phyloP scores from a whole-genome alignment of 2,329 filamentous ascomycete species.

The Penicillium sp. region DNA sequence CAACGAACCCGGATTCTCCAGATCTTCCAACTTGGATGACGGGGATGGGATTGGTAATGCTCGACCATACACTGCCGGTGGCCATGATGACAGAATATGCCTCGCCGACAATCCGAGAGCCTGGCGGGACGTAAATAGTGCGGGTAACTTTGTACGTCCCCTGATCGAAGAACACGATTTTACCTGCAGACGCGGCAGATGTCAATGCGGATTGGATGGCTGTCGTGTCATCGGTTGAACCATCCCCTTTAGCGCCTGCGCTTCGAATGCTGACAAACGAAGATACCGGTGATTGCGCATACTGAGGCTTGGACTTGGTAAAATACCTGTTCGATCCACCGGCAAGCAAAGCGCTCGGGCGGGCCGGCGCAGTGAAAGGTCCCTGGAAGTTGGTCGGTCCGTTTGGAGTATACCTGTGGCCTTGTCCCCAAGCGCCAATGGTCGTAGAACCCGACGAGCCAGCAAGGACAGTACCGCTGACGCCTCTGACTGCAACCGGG shows the following conservation, averaged over 20 bases:
- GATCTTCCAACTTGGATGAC: slow-evolving; percentile 66
- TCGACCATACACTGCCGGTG: slow-evolving; percentile 55
- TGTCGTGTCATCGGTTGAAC: slow-evolving; percentile 57
- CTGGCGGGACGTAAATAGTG: slow-evolving; percentile 49
- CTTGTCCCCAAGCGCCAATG: slow-evolving; percentile 45
- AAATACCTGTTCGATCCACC: slow-evolving; percentile 45
- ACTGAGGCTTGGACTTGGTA: slow-evolving; percentile 55
- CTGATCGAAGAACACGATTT: slow-evolving; percentile 57
- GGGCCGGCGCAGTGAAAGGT: slow-evolving; percentile 42
- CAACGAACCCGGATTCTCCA: slow-evolving; percentile 63
- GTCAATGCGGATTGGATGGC: slow-evolving; percentile 59
- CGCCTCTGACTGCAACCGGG: slow-evolving; percentile 42
- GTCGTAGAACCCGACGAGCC: slow-evolving; percentile 36
- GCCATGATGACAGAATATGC: slow-evolving; percentile 57
- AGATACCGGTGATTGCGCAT: slow-evolving; percentile 39
- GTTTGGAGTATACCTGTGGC: slow-evolving; percentile 44
- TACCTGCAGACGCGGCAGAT: slow-evolving; percentile 47
- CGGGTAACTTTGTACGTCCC: slow-evolving; percentile 52
- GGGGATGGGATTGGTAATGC: slow-evolving; percentile 58
- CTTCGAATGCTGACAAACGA: slow-evolving; percentile 47
- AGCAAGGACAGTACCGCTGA: slow-evolving; percentile 37
- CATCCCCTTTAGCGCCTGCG: slow-evolving; percentile 52
- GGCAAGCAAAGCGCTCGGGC: slow-evolving; percentile 47
- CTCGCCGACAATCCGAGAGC: slow-evolving; percentile 56
- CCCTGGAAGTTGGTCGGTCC: slow-evolving; percentile 48